These are phyloP conservation scores for Globisporangium cylindrosporum DNA, from an alignment of 352 stramenopile genomes.

Conservation along the genomic window DNA sequence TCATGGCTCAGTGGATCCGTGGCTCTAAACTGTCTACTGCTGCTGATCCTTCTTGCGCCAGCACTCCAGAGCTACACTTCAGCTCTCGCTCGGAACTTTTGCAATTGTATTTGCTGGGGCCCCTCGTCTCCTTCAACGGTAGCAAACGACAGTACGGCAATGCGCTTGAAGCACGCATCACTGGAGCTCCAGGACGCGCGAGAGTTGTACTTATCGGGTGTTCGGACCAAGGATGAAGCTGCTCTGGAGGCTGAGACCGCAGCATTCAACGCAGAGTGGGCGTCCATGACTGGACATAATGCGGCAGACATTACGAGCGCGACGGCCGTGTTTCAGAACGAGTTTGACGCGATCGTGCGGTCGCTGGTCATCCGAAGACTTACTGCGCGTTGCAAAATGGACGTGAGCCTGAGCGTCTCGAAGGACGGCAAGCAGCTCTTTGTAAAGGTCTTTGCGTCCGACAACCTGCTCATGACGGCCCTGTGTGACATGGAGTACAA, in stretches of 20 bases:
- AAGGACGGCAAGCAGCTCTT: slow-evolving; percentile 41
- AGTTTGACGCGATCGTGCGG: slow-evolving; percentile 65
- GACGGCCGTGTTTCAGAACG: slow-evolving; percentile 28
- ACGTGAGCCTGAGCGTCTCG: slow-evolving; percentile 57
- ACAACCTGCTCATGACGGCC: slow-evolving; percentile 62
- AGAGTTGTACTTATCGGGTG: slow-evolving; percentile 22
- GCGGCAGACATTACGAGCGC: not conserved
- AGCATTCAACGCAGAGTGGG: slow-evolving; percentile 30
- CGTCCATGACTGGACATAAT: slow-evolving; percentile 16
- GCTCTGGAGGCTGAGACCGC: slow-evolving; percentile 9
- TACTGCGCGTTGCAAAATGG: slow-evolving; percentile 42
- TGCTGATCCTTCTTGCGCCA: slow-evolving; percentile 22
- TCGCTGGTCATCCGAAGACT: slow-evolving; percentile 53
- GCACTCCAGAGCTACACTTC: slow-evolving; percentile 1
- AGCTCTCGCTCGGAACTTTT: not conserved
- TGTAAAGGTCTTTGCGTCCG: slow-evolving; percentile 50
- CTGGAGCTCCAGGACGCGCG: slow-evolving; percentile 20
- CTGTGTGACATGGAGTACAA: slow-evolving; percentile 51
- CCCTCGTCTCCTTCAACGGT: not conserved
- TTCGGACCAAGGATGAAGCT: slow-evolving; percentile 18
- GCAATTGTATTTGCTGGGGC: slow-evolving; percentile 1
- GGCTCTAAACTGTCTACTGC: slow-evolving; percentile 10
- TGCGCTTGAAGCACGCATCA: slow-evolving; percentile 6
- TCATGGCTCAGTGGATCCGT: slow-evolving; percentile 21
- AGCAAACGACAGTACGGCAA: not conserved